A percentile compares a stretch with the other conserved stretches of the same genome.
Evolutionary conservation across 805 yeast species (phyloP).

Genomic region (Candida germanica): DNA sequence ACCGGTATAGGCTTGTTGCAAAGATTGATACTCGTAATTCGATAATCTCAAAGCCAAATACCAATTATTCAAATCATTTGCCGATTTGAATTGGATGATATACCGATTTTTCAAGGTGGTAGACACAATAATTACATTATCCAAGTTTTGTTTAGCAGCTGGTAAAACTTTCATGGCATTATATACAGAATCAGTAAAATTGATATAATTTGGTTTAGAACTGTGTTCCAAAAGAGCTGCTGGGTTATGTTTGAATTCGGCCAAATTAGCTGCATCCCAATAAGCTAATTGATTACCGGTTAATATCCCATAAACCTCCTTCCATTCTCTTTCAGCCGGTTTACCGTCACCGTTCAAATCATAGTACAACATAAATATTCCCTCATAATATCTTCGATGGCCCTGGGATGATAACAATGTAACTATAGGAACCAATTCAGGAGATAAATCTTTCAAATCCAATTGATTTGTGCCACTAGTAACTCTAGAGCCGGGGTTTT

Average conservation of each 20-base stretch:
- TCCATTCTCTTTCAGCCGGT: conserved; percentile 82
- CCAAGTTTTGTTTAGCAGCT: conserved; percentile 57
- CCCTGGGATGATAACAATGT: conserved; percentile 71
- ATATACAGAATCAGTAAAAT: conserved; percentile 85
- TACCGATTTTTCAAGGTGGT: conserved; percentile 90
- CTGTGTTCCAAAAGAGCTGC: conserved; percentile 54
- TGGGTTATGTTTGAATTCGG: conserved; percentile 47
- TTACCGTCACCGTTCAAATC: conserved; percentile 82
- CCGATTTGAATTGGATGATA: conserved; percentile 71
- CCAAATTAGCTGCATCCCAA: conserved; percentile 78
- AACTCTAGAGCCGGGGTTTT: conserved; percentile 1
- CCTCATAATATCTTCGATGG: conserved; percentile 73
- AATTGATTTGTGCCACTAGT: conserved; percentile 1
- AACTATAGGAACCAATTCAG: conserved; percentile 65
- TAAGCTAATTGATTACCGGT: conserved; percentile 89
- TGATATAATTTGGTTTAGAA: conserved; percentile 80
- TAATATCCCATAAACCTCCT: conserved; percentile 86
- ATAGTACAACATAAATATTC: conserved; percentile 68
- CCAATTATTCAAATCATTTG: conserved; percentile 70
- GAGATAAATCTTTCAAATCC: conserved; percentile 31
- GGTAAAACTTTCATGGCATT: conserved; percentile 69
- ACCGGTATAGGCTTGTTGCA: conserved; percentile 96
- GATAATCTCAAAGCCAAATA: conserved; percentile 78
- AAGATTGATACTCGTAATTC: conserved; percentile 71
- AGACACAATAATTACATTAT: conserved; percentile 81